phyloP scores from a whole-genome alignment of 2,329 filamentous ascomycete genomes.

The Fusarium aywerte region DNA sequence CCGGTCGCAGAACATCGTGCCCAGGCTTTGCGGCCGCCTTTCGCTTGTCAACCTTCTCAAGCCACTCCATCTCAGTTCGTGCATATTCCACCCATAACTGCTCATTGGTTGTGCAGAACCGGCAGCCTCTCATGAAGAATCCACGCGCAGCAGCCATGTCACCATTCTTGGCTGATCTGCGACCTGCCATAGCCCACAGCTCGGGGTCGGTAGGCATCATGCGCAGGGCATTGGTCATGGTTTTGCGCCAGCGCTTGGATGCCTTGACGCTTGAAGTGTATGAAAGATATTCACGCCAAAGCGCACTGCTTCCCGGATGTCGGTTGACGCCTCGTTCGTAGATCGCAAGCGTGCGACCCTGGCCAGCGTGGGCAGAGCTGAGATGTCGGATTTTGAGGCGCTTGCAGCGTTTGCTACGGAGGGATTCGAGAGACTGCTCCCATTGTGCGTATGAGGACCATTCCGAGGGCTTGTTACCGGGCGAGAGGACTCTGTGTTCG shows the following conservation, averaged over 20 bases:
- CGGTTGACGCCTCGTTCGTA: slow-evolving; percentile 87
- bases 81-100: slow-evolving; percentile 90
- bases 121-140: slow-evolving; percentile 87
- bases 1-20: slow-evolving; percentile 57
- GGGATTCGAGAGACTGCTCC: slow-evolving; percentile 75
- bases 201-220: slow-evolving; percentile 86
- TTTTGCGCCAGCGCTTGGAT: slow-evolving; percentile 71
- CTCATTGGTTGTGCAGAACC: slow-evolving; percentile 83
- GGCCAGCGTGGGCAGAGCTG: slow-evolving; percentile 75
- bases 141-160: slow-evolving; percentile 88
- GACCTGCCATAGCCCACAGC: slow-evolving; percentile 88
- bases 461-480: slow-evolving; percentile 79
- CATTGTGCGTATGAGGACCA: slow-evolving; percentile 85
- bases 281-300: slow-evolving; percentile 92
- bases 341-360: slow-evolving; percentile 87
- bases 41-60: slow-evolving; percentile 81
- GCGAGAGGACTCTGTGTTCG: slow-evolving; percentile 88
- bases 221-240: slow-evolving; percentile 76
- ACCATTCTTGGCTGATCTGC: slow-evolving; percentile 78
- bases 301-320: slow-evolving; percentile 80
- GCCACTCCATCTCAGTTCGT: slow-evolving; percentile 90
- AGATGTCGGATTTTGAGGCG: slow-evolving; percentile 78
- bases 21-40: slow-evolving; percentile 68
- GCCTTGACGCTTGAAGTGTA: slow-evolving; percentile 78
- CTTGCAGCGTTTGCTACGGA: slow-evolving; percentile 84